Conservation (phyloP, 805 yeast genomes). For the Yarrowia sp. region DNA sequence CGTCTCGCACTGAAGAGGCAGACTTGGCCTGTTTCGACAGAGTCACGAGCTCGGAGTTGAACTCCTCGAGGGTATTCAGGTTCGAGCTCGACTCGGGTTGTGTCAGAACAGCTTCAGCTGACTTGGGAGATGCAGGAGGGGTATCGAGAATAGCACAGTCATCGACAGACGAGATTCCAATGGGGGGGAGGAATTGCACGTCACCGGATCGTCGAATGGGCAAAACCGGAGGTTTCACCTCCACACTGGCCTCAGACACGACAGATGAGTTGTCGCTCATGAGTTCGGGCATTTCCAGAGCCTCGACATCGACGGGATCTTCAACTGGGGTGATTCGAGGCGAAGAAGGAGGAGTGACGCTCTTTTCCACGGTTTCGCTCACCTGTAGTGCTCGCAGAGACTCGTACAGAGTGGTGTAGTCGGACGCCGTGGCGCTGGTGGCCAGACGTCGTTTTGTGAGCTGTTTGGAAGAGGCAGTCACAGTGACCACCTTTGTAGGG, state of each 20-base stretch:
- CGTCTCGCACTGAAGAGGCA: background rate
- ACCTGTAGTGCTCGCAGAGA: conserved; percentile 17
- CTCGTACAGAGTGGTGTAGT: conserved; percentile 19
- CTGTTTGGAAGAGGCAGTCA: conserved; percentile 1
- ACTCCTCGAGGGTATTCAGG: conserved; percentile 18
- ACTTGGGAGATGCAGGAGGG: conserved; percentile 34
- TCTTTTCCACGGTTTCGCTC: conserved; percentile 16
- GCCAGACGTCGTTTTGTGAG: conserved; percentile 11
- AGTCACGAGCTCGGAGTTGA: conserved; percentile 8
- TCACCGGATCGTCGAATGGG: conserved; percentile 21
- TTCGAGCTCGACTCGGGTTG: background rate
- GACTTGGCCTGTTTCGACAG: conserved; percentile 5
- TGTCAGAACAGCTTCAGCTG: background rate
- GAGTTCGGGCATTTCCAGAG: conserved; percentile 26
- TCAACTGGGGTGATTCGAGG: conserved; percentile 1
- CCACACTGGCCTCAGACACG: conserved; percentile 4
- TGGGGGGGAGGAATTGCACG: conserved; percentile 33
- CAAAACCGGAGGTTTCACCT: background rate
- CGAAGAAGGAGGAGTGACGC: conserved; percentile 6
- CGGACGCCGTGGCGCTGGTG: conserved; percentile 3
- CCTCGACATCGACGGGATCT: background rate
- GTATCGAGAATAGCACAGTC: conserved; percentile 36
- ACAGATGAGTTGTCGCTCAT: conserved; percentile 3
- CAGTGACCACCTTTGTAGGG: conserved; percentile 9
- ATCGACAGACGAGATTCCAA: conserved; percentile 30